Conservation (phyloP, 2,329 filamentous ascomycete species). For the Pseudogymnoascus sp. region DNA sequence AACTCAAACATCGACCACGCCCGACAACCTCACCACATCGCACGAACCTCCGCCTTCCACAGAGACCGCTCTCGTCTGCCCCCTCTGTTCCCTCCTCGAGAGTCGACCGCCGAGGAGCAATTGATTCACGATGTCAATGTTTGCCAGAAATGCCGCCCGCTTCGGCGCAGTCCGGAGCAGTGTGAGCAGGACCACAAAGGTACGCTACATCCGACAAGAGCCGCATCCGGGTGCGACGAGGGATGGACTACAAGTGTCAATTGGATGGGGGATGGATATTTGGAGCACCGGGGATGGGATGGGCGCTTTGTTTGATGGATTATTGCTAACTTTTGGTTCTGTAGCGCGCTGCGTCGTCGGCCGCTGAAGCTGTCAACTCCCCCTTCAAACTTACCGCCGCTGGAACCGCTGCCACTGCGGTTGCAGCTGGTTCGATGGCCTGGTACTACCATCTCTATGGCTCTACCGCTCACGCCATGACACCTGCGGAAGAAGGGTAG, state of each 20-base stretch:
- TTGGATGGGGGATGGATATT: not conserved
- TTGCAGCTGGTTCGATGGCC: conserved; percentile 80
- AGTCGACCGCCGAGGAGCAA: conserved; percentile 8
- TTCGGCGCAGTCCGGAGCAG: conserved; percentile 8
- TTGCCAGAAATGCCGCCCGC: conserved; percentile 9
- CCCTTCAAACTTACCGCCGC: conserved; percentile 78
- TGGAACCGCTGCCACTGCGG: conserved; percentile 75
- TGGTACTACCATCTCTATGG: conserved; percentile 99
- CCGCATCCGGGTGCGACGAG: conserved; percentile 2
- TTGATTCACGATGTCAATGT: conserved; percentile 8
- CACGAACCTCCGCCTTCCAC: not conserved
- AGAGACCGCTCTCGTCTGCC: conserved; percentile 6
- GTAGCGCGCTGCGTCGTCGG: conserved; percentile 57
- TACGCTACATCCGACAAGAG: conserved; percentile 8
- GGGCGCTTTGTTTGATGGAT: conserved; percentile 17
- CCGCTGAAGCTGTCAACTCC: conserved; percentile 63
- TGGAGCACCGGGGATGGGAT: conserved; percentile 10
- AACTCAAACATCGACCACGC: conserved; percentile 7
- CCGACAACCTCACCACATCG: conserved; percentile 7
- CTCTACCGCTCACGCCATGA: conserved; percentile 77
- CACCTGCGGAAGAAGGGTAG: conserved; percentile 96
- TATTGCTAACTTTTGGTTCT: conserved; percentile 32
- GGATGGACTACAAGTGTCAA: not conserved
- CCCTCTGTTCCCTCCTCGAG: conserved; percentile 7
- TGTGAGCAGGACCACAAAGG: conserved; percentile 9